These are phyloP conservation scores for Torulaspora globosa DNA, from an alignment of 1,139 yeast genomes.

Conservation along the genomic window DNA sequence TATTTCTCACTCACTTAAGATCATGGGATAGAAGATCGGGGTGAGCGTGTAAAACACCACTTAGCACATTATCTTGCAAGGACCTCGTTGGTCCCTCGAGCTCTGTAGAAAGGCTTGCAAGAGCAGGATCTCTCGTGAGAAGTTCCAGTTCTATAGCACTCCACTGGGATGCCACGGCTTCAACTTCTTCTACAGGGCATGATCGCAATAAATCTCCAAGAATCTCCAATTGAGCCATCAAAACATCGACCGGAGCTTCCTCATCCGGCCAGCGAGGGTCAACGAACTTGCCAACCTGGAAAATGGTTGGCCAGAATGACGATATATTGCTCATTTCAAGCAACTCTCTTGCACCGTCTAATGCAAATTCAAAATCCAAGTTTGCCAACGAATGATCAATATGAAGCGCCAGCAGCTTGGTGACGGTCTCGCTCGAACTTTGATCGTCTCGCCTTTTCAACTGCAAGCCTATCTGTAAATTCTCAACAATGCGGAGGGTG, in stretches of 20 bases:
- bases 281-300: slow-evolving; percentile 49
- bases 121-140: slow-evolving; percentile 29
- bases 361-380: slow-evolving; percentile 53
- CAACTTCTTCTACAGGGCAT: slow-evolving; percentile 42
- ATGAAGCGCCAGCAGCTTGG: slow-evolving; percentile 46
- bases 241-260: slow-evolving; percentile 37
- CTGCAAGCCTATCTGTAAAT: slow-evolving; percentile 41
- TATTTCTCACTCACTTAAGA: too few relatives aligned
- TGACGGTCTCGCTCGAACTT: slow-evolving; percentile 16
- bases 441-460: slow-evolving; percentile 2
- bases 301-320: slow-evolving; percentile 52
- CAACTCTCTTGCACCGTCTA: slow-evolving; percentile 39
- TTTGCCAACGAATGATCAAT: slow-evolving; percentile 56
- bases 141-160: slow-evolving; percentile 40
- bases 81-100: slow-evolving; percentile 1
- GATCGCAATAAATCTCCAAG: slow-evolving; percentile 45
- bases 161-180: slow-evolving; percentile 44
- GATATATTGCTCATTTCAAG: slow-evolving; percentile 37
- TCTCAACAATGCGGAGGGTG: slow-evolving; percentile 43
- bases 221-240: slow-evolving; percentile 47
- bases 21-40: slow-evolving; percentile 11
- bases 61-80: slow-evolving; percentile 3
- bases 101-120: slow-evolving; percentile 27
- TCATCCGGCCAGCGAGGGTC: slow-evolving; percentile 45
- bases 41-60: slow-evolving; percentile 11